phyloP scores from a whole-genome alignment of 169 alveolate genomes.

The Plasmodium cynomolgi region DNA sequence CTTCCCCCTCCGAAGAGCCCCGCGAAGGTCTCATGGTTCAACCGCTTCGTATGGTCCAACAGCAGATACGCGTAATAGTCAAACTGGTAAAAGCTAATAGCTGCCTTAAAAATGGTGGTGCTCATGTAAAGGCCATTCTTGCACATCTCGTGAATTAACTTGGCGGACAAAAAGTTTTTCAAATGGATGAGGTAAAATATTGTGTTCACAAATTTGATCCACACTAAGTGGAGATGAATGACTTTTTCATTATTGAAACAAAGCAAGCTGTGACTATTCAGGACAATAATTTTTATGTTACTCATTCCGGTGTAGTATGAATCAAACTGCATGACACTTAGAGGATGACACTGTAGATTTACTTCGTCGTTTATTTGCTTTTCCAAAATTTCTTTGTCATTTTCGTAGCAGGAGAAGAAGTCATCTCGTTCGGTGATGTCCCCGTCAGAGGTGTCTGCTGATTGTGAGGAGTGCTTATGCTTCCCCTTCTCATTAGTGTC shows the following conservation, averaged over 20 bases:
- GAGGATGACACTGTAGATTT: neutral
- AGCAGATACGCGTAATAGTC: constrained; percentile 41
- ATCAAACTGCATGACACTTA: constrained; percentile 17
- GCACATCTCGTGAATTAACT: constrained; percentile 31
- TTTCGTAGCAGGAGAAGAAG: constrained; percentile 58
- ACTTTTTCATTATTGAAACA: constrained; percentile 42
- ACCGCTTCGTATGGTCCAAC: constrained; percentile 22
- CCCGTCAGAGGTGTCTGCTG: neutral
- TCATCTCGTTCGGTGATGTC: neutral
- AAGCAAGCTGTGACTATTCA: neutral
- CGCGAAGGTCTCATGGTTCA: constrained; percentile 2
- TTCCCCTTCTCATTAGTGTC: neutral
- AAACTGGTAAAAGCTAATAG: constrained; percentile 39
- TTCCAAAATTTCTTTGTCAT: constrained; percentile 3
- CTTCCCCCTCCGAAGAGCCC: neutral
- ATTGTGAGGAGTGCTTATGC: neutral
- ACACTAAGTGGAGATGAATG: constrained; percentile 25
- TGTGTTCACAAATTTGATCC: constrained; percentile 36
- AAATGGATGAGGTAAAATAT: constrained; percentile 29
- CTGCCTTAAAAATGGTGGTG: constrained; percentile 33
- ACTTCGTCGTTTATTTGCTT: constrained; percentile 8
- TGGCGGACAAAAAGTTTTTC: constrained; percentile 29
- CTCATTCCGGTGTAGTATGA: constrained; percentile 56
- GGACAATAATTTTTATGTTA: constrained; percentile 19
- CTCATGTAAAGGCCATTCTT: constrained; percentile 34